phyloP scores from a whole-genome alignment of 2,329 filamentous ascomycete genomes.

The Colletotrichum truncatum region DNA sequence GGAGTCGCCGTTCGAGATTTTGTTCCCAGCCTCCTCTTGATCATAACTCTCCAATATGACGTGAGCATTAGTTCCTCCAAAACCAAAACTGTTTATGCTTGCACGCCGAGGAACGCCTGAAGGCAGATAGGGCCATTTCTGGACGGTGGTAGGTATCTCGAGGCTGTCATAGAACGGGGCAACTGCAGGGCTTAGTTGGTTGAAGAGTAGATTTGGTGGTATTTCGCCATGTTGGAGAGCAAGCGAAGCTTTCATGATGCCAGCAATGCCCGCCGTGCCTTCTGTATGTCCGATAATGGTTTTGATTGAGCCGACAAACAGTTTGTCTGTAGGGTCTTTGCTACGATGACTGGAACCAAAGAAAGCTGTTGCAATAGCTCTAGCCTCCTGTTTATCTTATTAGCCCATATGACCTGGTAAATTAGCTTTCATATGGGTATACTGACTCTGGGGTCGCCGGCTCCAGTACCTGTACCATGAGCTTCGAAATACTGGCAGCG shows the following conservation, averaged over 20 bases:
- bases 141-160: conserved; percentile 22
- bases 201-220: conserved; percentile 42
- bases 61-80: conserved; percentile 55
- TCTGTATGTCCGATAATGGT: conserved; percentile 40
- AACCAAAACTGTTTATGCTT: conserved; percentile 46
- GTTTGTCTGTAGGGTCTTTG: conserved; percentile 33
- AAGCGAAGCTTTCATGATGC: conserved; percentile 36
- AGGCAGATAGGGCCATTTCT: conserved; percentile 30
- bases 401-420: background rate
- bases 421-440: background rate
- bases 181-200: conserved; percentile 38
- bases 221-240: conserved; percentile 34
- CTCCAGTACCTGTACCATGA: conserved; percentile 51
- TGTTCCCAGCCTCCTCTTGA: too few relatives aligned
- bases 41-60: conserved; percentile 40
- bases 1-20: background rate
- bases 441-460: conserved; percentile 45
- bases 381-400: conserved; percentile 41
- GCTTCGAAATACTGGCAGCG: conserved; percentile 36
- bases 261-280: conserved; percentile 37
- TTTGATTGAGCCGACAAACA: conserved; percentile 39
- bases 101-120: background rate
- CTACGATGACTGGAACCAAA: background rate
- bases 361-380: conserved; percentile 48
- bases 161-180: conserved; percentile 35